Conservation (phyloP, 1,284 basidiomycete species). For the Ceratobasidium sp. region DNA sequence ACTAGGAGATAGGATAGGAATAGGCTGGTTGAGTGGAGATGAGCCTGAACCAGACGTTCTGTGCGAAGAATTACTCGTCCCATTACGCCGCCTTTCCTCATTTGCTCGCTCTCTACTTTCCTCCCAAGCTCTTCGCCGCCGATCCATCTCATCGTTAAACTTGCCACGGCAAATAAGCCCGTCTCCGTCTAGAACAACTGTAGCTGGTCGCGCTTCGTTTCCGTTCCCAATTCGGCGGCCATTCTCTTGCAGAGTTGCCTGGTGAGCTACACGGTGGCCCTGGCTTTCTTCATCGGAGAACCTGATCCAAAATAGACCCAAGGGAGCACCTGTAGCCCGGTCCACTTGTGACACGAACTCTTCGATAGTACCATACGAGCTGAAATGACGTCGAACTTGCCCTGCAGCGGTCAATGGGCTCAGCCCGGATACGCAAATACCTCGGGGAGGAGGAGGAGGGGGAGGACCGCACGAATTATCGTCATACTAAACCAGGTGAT, state of each 20-base stretch:
- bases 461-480: slow-evolving; percentile 77
- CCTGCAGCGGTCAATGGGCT: slow-evolving; percentile 78
- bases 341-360: slow-evolving; percentile 87
- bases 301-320: slow-evolving; percentile 86
- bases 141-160: slow-evolving; percentile 67
- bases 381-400: slow-evolving; percentile 78
- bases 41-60: slow-evolving; percentile 33
- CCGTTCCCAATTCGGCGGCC: slow-evolving; percentile 58
- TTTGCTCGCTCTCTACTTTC: slow-evolving; percentile 30
- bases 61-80: slow-evolving; percentile 16
- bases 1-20: slow-evolving; percentile 11
- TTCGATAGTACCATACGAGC: slow-evolving; percentile 74
- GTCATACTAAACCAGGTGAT: slow-evolving; percentile 73
- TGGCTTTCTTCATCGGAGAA: slow-evolving; percentile 61
- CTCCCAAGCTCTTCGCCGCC: slow-evolving; percentile 63
- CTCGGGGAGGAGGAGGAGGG: slow-evolving; percentile 82
- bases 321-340: slow-evolving; percentile 80
- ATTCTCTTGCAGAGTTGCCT: slow-evolving; percentile 53
- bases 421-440: slow-evolving; percentile 81
- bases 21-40: slow-evolving; percentile 39
- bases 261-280: slow-evolving; percentile 44
- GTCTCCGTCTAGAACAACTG: slow-evolving; percentile 61
- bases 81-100: slow-evolving; percentile 9
- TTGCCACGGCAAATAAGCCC: slow-evolving; percentile 57
- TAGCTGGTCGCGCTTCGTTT: slow-evolving; percentile 54